Evolutionary conservation across 1,284 basidiomycete species (phyloP).

Genomic region (Spongispora temasekensis): DNA sequence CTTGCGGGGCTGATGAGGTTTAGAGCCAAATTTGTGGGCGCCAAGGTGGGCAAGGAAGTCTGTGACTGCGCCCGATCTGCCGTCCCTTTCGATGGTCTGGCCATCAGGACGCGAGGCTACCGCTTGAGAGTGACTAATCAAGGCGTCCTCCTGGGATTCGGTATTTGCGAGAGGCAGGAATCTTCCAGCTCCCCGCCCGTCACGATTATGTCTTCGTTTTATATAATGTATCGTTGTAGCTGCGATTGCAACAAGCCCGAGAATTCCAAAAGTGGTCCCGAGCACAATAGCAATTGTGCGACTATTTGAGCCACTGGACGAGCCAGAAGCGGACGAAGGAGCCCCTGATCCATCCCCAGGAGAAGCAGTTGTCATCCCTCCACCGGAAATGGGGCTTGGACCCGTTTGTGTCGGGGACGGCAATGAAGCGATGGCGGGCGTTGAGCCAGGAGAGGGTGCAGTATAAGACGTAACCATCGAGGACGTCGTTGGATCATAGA

Average conservation of each 20-base stretch:
- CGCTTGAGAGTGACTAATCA: constrained; percentile 5
- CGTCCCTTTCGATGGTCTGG: constrained; percentile 5
- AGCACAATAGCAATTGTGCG: constrained; percentile 52
- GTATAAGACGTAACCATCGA: constrained; percentile 33
- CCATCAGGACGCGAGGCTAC: constrained; percentile 1
- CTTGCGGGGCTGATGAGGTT: constrained; percentile 37
- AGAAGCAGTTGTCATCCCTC: constrained; percentile 10
- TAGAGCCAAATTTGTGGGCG: constrained; percentile 16
- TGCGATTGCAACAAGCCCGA: constrained; percentile 49
- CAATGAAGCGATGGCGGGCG: constrained; percentile 29
- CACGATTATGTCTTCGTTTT: constrained; percentile 15
- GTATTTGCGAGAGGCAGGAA: constrained; percentile 25
- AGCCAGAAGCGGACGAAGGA: constrained; percentile 5
- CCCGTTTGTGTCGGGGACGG: constrained; percentile 26
- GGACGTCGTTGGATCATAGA: constrained; percentile 51
- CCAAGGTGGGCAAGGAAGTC: constrained; percentile 25
- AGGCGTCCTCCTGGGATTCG: constrained; percentile 20
- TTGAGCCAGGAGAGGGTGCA: constrained; percentile 31
- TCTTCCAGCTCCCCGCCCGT: constrained; percentile 2
- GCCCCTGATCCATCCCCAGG: constrained; percentile 10
- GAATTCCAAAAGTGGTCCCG: constrained; percentile 54
- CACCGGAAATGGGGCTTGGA: constrained; percentile 13
- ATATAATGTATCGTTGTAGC: constrained; percentile 47
- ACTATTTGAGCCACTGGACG: constrained; percentile 18
- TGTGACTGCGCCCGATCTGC: constrained; percentile 8